These are phyloP conservation scores for Bombardia bombarda DNA, from an alignment of 495 filamentous ascomycete species.

Conservation along the genomic window DNA sequence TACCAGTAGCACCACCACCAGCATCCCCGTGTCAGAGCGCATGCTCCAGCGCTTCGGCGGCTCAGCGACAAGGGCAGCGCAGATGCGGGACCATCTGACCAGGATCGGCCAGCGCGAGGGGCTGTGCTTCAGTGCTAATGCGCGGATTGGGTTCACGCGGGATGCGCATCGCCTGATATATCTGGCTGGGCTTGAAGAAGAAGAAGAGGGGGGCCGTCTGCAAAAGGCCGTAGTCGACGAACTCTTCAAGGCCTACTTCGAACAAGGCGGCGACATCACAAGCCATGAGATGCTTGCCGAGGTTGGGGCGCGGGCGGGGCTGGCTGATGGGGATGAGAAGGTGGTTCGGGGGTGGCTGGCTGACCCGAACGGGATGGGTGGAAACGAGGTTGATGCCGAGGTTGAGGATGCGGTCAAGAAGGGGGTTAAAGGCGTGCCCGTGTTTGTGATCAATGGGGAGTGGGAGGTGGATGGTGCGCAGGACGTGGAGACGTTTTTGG, in stretches of 20 bases:
- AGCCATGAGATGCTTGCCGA: constrained; percentile 45
- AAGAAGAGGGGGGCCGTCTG: constrained; percentile 35
- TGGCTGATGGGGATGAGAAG: constrained; percentile 46
- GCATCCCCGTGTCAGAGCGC: constrained; percentile 1
- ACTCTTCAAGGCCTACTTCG: constrained; percentile 63
- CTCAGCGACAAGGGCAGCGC: constrained; percentile 32
- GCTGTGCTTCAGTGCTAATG: constrained; percentile 62
- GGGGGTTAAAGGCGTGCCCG: constrained; percentile 59
- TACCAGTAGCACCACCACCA: constrained; percentile 33
- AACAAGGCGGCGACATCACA: constrained; percentile 67
- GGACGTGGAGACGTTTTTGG: constrained; percentile 45
- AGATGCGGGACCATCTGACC: constrained; percentile 47
- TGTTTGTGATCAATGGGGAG: constrained; percentile 54
- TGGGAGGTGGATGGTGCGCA: constrained; percentile 55
- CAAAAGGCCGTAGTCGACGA: constrained; percentile 58
- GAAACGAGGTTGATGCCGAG: constrained; percentile 59
- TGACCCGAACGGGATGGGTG: constrained; percentile 51
- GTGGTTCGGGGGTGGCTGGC: constrained; percentile 54
- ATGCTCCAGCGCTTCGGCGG: constrained; percentile 22
- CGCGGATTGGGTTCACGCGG: constrained; percentile 60
- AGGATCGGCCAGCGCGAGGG: constrained; percentile 50
- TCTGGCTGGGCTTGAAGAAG: constrained; percentile 35
- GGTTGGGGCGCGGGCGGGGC: constrained; percentile 50
- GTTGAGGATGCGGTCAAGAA: constrained; percentile 45
- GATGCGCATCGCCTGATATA: constrained; percentile 59